Base-by-base conservation (phyloP, 2,329 filamentous ascomycete genomes). In the Botrytis fragariae region DNA sequence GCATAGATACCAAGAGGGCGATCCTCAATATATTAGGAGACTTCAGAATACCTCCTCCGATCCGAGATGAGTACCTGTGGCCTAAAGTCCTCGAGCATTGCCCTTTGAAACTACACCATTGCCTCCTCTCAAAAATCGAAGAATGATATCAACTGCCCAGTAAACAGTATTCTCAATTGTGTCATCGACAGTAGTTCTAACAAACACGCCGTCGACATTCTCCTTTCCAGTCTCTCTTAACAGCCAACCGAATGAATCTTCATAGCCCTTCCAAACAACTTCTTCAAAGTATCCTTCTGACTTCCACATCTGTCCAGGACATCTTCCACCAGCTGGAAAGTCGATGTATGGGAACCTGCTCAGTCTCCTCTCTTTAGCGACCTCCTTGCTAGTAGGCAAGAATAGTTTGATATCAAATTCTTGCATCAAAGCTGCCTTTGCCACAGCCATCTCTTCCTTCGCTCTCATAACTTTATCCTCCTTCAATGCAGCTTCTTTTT, bases 241-340 rank as follows among this genome's bases (percentile, higher is more conserved):
- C 39, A 78, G 59, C 77, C 77, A 79, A 9, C 48, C 54, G 72
- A 73, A 64, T 25, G 74, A 61, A 44, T 74, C 61, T n/a, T 57
- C 44, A 64, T 75, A 76, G n/a, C 68, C 68, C 18, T 59, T 63
- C 77, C 79, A 79, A 61, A 76, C 77, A 62, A 80, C 77, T 22
- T 77, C 72, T 14, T 81, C 76, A 61, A 79, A 81, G 63, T 80
- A 81, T 20, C 76, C 79, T 54, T 77, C 74, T 2, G 72, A 76
- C 75, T 80, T 80, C 79, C 77, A 79, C 73, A 77, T 72, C 68
- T 81, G 73, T 1, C 79, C 79, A 4, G 75, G 75, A 32, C 54
- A 5, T 35, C 78, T 72, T 16, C 57, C 32, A 20, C 77, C 76
- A 20, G 20, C 42, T 0, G 69, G 73, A 12, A 39, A 51, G 72